Conservation (phyloP, 2,329 filamentous ascomycete species). For the Plenodomus lindquistii region DNA sequence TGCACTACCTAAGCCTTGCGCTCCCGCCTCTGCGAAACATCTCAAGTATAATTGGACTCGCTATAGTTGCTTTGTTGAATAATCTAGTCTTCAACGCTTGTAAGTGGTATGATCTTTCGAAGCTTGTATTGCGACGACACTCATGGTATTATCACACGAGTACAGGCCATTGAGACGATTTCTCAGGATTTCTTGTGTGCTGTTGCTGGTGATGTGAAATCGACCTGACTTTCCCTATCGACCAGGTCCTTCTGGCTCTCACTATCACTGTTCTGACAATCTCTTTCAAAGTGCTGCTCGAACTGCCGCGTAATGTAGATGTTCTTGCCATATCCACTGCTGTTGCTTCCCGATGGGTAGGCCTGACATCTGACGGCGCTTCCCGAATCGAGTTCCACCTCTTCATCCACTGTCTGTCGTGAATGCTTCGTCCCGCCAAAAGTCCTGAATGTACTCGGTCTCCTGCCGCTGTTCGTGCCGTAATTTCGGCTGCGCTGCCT, state of each 20-base stretch:
- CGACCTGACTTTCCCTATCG: slow-evolving; percentile 7
- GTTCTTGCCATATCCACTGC: slow-evolving; percentile 10
- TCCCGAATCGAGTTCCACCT: slow-evolving; percentile 13
- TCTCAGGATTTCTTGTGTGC: not conserved
- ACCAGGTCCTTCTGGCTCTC: slow-evolving; percentile 18
- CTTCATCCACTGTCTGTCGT: slow-evolving; percentile 6
- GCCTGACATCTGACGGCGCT: slow-evolving; percentile 5
- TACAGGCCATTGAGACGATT: too few species aligned
- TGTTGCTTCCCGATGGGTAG: slow-evolving; percentile 8
- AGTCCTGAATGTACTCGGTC: not conserved
- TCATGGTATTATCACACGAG: too few species aligned
- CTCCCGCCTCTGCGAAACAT: too few species aligned
- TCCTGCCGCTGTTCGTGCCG: slow-evolving; percentile 7
- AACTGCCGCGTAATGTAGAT: slow-evolving; percentile 17
- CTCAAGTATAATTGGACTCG: too few species aligned
- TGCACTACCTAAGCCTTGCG: too few species aligned
- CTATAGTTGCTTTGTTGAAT: too few species aligned
- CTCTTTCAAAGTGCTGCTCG: slow-evolving; percentile 13
- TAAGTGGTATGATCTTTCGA: too few species aligned
- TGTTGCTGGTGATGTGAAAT: not conserved
- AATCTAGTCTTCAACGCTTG: too few species aligned
- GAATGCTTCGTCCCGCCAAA: not conserved
- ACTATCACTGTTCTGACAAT: slow-evolving; percentile 5
- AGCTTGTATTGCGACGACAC: too few species aligned
- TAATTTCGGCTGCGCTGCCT: slow-evolving; percentile 12